Evolutionary conservation across 2,329 filamentous ascomycete genomes (phyloP), one percentile per base, ranked within the genome.

Genomic region (Aspergillus ibericus): DNA sequence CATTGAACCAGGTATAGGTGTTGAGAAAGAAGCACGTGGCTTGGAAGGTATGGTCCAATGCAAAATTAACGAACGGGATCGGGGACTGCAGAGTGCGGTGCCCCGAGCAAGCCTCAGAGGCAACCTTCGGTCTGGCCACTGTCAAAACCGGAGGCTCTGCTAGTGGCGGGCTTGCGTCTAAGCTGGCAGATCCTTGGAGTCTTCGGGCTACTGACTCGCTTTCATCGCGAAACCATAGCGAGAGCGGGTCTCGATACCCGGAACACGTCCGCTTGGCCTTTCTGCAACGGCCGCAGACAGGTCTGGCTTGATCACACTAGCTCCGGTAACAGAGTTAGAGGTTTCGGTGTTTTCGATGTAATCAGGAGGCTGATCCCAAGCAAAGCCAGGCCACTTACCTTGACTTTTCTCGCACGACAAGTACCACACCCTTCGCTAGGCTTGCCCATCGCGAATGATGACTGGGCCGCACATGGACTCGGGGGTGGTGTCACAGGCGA

Each of bases 351-450:
- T 18, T 13, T 15, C 5, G 22, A 27, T 29, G 15, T 9, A 16
- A 48, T n/a, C 4, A 5, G n/a, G 16, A 3, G 25, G 25, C 9
- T 5, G 8, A 29, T 38, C 35, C 20, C 16, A 22, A 13, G n/a
- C 51, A 15, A 20, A 27, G 20, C 25, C 25, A 42, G 55, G 48
- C 58, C 56, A 58, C 46, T 50, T 27, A 36, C 46, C 15, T 38
- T 44, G 42, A 46, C 47, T 32, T n/a, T 38, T 46, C 20, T 53
- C 27, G 16, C 38, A 32, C 51, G 51, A n/a, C 51, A 53, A 4
- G 51, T 53, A 20, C 40, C 36, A 32, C 51, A 53, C 2, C 51
- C 51, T 44, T 36, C 36, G 12, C 51, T 53, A 15, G 51, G 51
- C 18, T 53, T 53, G 29, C 51, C 51, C 44, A 48, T 48, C 44